phyloP scores from a whole-genome alignment of 1,284 basidiomycete genomes.

The Pseudozyma sp. region DNA sequence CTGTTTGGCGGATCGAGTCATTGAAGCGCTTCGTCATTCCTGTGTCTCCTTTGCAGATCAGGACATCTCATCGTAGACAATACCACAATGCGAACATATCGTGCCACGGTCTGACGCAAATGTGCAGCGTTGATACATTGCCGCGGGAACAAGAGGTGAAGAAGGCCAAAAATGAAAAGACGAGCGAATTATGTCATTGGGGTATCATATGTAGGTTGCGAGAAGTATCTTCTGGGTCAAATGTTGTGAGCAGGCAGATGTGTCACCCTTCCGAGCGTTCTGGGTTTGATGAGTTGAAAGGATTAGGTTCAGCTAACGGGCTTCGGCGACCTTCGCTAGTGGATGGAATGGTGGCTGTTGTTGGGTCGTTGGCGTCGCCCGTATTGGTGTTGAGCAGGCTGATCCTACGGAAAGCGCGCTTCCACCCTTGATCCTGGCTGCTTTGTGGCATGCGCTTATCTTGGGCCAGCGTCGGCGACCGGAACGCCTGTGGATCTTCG shows the following conservation, averaged over 20 bases:
- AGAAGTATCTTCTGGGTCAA: too few relatives aligned
- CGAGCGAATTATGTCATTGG: too few relatives aligned
- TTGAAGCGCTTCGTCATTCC: neutral
- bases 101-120: too few relatives aligned
- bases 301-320: conserved; percentile 4
- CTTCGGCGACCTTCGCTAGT: conserved; percentile 7
- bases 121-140: too few relatives aligned
- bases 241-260: neutral
- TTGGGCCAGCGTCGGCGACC: conserved; percentile 21
- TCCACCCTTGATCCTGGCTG: conserved; percentile 44
- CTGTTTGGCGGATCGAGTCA: conserved; percentile 27
- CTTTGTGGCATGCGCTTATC: neutral
- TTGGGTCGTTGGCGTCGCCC: conserved; percentile 5
- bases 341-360: conserved; percentile 1
- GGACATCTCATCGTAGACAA: neutral
- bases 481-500: conserved; percentile 24
- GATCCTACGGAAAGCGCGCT: conserved; percentile 32
- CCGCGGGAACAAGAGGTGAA: too few relatives aligned
- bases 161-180: too few relatives aligned
- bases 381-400: conserved; percentile 31
- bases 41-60: neutral
- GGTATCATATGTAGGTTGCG: too few relatives aligned
- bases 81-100: too few relatives aligned
- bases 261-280: neutral
- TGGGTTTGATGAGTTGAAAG: neutral